Percentiles rank a stretch among this genome's conserved stretches.
Evolutionary conservation across 2,329 filamentous ascomycete species (phyloP).

Genomic region (Fusarium nygamai): DNA sequence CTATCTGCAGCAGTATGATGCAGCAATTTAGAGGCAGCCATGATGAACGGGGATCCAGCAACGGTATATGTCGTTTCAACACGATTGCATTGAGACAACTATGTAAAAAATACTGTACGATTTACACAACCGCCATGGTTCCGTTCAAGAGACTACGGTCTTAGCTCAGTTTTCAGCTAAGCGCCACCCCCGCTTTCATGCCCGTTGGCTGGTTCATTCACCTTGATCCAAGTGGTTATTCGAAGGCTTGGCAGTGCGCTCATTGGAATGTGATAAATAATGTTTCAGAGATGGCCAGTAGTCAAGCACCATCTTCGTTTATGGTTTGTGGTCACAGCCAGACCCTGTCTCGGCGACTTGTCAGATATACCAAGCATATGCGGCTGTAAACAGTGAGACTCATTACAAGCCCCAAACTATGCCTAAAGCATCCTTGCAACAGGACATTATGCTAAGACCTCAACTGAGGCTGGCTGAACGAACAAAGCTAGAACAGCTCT

Average conservation of each 20-base stretch:
- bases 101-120: too few relatives aligned
- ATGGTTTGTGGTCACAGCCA: not conserved
- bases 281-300: not conserved
- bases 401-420: not conserved
- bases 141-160: not conserved
- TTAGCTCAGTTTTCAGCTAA: not conserved
- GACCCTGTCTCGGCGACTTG: fast-evolving
- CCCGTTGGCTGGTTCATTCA: too few relatives aligned
- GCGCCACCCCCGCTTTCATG: not conserved
- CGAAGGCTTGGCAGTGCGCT: fast-evolving
- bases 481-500: fast-evolving
- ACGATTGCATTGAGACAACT: too few relatives aligned
- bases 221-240: fast-evolving
- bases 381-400: not conserved
- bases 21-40: fast-evolving
- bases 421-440: not conserved
- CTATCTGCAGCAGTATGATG: too few relatives aligned
- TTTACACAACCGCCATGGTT: too few relatives aligned
- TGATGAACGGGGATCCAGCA: too few relatives aligned
- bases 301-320: not conserved
- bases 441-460: not conserved
- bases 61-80: too few relatives aligned
- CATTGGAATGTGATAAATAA: not conserved
- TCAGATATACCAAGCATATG: not conserved
- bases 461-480: not conserved